Base-by-base conservation (phyloP, 495 filamentous ascomycete genomes). In the Echria macrotheca region DNA sequence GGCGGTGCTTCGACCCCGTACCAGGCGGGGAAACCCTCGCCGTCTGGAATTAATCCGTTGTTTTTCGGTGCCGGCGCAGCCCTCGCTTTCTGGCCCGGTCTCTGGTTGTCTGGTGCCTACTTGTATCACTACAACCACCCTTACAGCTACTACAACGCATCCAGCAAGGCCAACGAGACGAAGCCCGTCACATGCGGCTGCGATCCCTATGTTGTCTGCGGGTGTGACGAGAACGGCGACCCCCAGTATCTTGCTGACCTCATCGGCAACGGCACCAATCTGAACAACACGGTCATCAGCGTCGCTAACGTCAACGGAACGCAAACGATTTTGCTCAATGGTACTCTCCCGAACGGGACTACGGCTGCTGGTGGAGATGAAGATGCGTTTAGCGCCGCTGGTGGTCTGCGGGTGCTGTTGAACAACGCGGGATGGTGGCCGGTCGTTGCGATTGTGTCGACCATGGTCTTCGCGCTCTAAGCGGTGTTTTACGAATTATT, bases 271-370 rank as follows among this genome's bases (percentile, higher is more conserved):
- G 81, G 84, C 46, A 78, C 63, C 53, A 72, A 76, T 53, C 65
- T 81, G 44, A 86, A 95, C 66, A 72, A 77, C 29, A 78, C 71
- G n/a, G 56, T 85, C 4, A 75, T 86, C 24, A 74, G 54, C 2
- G 76, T 95, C 12, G 75, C 75, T 0, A 57, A 78, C 6, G 79
- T 89, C 21, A 91, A 96, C 57, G 87, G 85, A 19, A 93, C 81
- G 0, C 70, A 66, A 36, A 90, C 80, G 14, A 79, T 96, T 50
- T 71, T 89, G 44, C 73, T 96, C 65, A 93, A 94, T 54, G 93
- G 93, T 9, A 90, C 88, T 0, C 66, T 96, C 37, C 81, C 85
- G 15, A 93, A 93, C 57, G 89, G 86, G 21, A 95, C 91, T 1
- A 89, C 87, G 0, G 76, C 79, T 4, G 61, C 75, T 11, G 79